phyloP scores from a whole-genome alignment of 208 protist species.

The Wallacemonas sp. region DNA sequence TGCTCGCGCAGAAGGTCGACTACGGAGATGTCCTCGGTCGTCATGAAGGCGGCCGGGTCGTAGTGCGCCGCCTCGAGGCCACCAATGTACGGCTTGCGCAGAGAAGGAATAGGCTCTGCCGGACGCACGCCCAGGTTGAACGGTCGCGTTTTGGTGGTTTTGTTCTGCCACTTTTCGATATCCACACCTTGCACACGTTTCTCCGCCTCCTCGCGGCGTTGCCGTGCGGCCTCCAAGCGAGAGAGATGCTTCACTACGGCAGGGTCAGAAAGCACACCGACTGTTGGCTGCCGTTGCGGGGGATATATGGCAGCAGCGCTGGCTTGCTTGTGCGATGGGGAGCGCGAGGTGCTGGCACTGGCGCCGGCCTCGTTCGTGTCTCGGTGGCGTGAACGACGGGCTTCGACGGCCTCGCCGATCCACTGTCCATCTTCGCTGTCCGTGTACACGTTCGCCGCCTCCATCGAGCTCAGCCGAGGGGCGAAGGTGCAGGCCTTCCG shows the following conservation, averaged over 20 bases:
- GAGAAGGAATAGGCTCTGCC: constrained; percentile 40
- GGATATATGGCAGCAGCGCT: not conserved
- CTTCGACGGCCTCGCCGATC: constrained; percentile 11
- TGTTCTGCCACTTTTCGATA: constrained; percentile 30
- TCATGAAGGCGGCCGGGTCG: constrained; percentile 6
- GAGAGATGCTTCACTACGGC: constrained; percentile 37
- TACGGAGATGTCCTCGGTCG: not conserved
- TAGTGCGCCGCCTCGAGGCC: not conserved
- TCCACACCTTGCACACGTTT: constrained; percentile 25
- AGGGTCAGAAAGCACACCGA: constrained; percentile 22
- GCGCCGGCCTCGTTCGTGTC: too few relatives aligned
- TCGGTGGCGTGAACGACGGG: not conserved
- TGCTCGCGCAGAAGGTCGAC: constrained; percentile 23
- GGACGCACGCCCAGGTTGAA: constrained; percentile 35
- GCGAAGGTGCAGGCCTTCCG: constrained; percentile 51
- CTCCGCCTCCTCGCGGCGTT: constrained; percentile 28
- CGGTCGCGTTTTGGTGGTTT: constrained; percentile 36
- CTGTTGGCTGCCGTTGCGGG: constrained; percentile 1
- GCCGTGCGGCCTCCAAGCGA: constrained; percentile 39
- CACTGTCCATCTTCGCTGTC: constrained; percentile 1
- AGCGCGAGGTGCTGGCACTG: too few relatives aligned
- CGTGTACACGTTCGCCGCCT: not conserved
- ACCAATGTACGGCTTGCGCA: constrained; percentile 47
- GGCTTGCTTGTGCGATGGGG: not conserved
- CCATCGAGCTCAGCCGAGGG: constrained; percentile 16